Evolutionary conservation across 129 eudicot species (phyloP).

Genomic region (Rutidosis leptorrhynchoides): DNA sequence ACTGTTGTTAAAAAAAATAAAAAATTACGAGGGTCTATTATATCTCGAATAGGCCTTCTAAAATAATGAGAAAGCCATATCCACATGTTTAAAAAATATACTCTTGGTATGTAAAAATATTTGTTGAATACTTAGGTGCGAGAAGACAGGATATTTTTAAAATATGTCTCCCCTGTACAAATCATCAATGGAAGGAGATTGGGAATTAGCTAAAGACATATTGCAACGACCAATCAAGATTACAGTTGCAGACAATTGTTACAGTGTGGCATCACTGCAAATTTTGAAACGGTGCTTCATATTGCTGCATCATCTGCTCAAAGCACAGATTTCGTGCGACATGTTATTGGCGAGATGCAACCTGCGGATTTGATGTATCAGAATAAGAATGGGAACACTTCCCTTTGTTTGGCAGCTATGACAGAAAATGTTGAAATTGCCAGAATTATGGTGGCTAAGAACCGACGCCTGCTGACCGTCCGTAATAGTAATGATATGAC

Average conservation of each 20-base stretch:
- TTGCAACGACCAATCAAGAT: too few relatives aligned
- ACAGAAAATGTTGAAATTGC: slow-evolving; percentile 34
- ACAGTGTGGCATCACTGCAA: neutral
- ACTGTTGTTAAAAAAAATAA: too few relatives aligned
- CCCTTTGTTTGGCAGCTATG: slow-evolving; percentile 44
- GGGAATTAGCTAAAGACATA: too few relatives aligned
- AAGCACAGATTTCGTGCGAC: slow-evolving; percentile 20
- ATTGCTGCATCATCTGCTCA: slow-evolving; percentile 35
- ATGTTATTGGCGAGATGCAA: slow-evolving; percentile 21
- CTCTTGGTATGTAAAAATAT: too few relatives aligned
- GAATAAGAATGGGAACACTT: slow-evolving; percentile 32
- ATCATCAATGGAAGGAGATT: too few relatives aligned
- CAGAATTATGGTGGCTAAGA: slow-evolving; percentile 7
- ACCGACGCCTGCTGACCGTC: slow-evolving; percentile 21
- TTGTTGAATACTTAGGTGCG: too few relatives aligned
- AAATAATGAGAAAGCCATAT: too few relatives aligned
- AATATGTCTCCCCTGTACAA: too few relatives aligned
- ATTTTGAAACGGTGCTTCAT: slow-evolving; percentile 31
- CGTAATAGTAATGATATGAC: slow-evolving; percentile 4
- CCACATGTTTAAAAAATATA: too few relatives aligned
- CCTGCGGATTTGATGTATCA: slow-evolving; percentile 1
- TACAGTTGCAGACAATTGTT: neutral
- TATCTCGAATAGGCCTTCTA: too few relatives aligned
- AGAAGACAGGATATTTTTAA: too few relatives aligned
- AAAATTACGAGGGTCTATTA: too few relatives aligned